Evolutionary conservation across 331 rosid genomes (phyloP).

Genomic region (Rhamnella rubrinervis): DNA sequence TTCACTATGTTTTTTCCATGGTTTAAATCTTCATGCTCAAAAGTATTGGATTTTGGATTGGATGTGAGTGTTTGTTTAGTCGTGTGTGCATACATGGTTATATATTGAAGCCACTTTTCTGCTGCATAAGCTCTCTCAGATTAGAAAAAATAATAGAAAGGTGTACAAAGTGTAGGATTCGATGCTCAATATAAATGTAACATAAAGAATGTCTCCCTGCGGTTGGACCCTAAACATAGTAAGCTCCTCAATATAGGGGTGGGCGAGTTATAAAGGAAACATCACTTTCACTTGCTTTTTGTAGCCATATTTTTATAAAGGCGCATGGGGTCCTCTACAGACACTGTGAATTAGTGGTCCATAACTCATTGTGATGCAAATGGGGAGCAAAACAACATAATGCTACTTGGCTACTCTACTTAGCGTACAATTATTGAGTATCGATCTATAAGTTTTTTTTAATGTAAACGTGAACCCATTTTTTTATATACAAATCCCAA

Average conservation of each 20-base stretch:
- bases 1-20: too few species aligned
- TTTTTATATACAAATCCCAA: neutral
- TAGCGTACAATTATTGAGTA: too few species aligned
- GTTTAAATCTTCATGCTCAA: too few species aligned
- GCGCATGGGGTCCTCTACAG: neutral
- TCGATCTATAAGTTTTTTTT: neutral
- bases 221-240: constrained; percentile 15
- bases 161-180: neutral
- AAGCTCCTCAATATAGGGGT: constrained; percentile 30
- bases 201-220: constrained; percentile 30
- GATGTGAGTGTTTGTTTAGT: too few species aligned
- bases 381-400: constrained; percentile 32
- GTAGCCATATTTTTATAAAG: constrained; percentile 11
- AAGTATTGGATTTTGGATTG: too few species aligned
- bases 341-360: constrained; percentile 5
- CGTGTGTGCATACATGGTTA: too few species aligned
- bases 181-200: neutral
- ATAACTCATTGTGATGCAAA: constrained; percentile 24
- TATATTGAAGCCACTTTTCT: too few species aligned
- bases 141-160: constrained; percentile 1
- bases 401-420: neutral
- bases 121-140: too few species aligned
- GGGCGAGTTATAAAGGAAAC: constrained; percentile 24
- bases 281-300: constrained; percentile 57
- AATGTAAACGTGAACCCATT: neutral